Evolutionary conservation across 2,329 filamentous ascomycete genomes (phyloP), one percentile per base, ranked within the genome.

Genomic region (Talaromyces atroroseus): DNA sequence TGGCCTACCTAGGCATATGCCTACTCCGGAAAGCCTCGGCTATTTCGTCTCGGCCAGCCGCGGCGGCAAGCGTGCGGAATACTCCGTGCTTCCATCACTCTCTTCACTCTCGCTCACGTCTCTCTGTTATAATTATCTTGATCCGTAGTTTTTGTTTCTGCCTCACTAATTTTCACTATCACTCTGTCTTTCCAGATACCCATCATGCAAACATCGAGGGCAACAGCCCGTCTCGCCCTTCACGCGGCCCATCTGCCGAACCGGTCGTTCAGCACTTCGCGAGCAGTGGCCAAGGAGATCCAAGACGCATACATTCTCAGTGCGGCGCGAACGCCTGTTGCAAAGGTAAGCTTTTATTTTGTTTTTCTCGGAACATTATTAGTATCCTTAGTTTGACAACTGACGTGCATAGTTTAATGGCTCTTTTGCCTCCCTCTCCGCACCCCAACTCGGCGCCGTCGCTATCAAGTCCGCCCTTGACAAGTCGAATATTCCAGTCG

Each of bases 261-360:
- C 49, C 70, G 80, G 56, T 74, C 79, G 58, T 82, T 86, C 69
- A 79, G 76, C 65, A 75, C 76, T 48, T 76, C 80, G 55, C 68
- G 76, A 52, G 67, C 74, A 20, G 66, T 68, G 24, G 71, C 72
- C 60, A 78, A 86, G 73, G 87, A 95, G 69, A 82, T 96, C 54
- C 86, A 89, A 68, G 91, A 96, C 72, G 92, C 89, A 49, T 99
- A 97, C 74, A 97, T 99, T 64, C 74, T 99, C 61, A 92, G 90
- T 68, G 94, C 89, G 11, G 83, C 92, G 16, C 82, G 94, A 66
- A 99, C 94, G 50, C 92, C 94, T 1, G 95, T 90, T 18, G 89
- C 86, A 63, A 95, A 94, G 79, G 92, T 94, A 1, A 3, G 32
- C 29, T 72, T 51, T 5, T 23, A 11, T 46, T 57, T 12, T 48